Percentiles rank a stretch among this genome's conserved stretches.
These are phyloP conservation scores for Macrophomina phaseolina DNA, from an alignment of 2,329 filamentous ascomycete genomes.

Conservation along the genomic window DNA sequence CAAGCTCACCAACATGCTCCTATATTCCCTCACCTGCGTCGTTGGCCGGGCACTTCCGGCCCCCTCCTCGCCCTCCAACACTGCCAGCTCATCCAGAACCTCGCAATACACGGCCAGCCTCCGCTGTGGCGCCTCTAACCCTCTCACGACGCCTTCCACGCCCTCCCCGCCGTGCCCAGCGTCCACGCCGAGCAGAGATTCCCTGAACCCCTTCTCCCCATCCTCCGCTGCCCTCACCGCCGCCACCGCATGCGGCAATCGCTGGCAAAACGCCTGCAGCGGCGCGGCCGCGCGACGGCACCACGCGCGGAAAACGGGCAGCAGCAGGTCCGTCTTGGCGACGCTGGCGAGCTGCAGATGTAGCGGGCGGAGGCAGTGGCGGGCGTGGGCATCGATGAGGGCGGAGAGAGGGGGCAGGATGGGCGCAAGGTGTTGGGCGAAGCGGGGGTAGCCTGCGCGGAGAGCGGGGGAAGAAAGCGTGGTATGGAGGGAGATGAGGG, in stretches of 20 bases:
- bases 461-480: not conserved
- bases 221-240: conserved; percentile 34
- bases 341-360: not conserved
- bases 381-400: conserved; percentile 32
- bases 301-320: conserved; percentile 35
- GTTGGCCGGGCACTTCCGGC: not conserved
- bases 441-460: conserved; percentile 32
- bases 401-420: conserved; percentile 32
- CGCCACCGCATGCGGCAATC: conserved; percentile 35
- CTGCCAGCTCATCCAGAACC: not conserved
- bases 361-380: not conserved
- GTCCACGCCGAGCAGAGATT: conserved; percentile 31
- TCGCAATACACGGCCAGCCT: not conserved
- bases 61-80: not conserved
- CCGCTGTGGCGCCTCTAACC: not conserved
- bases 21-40: too few relatives aligned
- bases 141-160: not conserved
- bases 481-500: not conserved
- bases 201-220: conserved; percentile 34
- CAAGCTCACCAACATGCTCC: too few relatives aligned
- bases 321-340: conserved; percentile 31
- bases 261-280: conserved; percentile 36
- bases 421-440: conserved; percentile 36
- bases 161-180: not conserved
- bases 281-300: conserved; percentile 31